phyloP scores from a whole-genome alignment of 2,329 filamentous ascomycete species.

The Clarireedia sp. region DNA sequence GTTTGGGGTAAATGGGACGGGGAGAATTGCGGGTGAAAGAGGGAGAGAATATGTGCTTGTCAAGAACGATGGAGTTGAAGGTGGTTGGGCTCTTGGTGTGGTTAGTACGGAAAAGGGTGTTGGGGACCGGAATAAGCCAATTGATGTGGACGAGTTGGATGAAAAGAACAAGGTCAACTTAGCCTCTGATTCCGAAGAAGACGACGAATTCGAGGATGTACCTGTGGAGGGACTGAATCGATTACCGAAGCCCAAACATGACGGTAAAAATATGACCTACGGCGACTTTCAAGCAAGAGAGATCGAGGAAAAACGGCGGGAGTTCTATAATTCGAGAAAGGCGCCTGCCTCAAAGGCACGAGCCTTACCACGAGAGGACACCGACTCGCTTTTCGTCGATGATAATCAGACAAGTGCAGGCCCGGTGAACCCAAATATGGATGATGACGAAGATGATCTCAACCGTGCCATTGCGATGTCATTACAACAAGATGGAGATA shows the following conservation, averaged over 20 bases:
- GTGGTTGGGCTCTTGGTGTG: constrained; percentile 91
- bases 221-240: constrained; percentile 31
- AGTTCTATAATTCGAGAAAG: constrained; percentile 16
- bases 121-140: constrained; percentile 76
- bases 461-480: constrained; percentile 46
- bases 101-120: constrained; percentile 77
- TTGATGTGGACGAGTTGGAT: constrained; percentile 71
- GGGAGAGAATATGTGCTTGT: constrained; percentile 93
- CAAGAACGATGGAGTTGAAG: constrained; percentile 89
- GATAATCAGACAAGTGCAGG: constrained; percentile 12
- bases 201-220: constrained; percentile 43
- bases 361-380: constrained; percentile 16
- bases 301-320: constrained; percentile 19
- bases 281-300: constrained; percentile 23
- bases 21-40: constrained; percentile 72
- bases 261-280: constrained; percentile 20
- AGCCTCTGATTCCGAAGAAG: constrained; percentile 52
- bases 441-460: constrained; percentile 9
- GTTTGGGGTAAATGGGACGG: constrained; percentile 46
- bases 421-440: neutral
- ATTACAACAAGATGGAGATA: constrained; percentile 44
- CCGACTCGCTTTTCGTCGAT: constrained; percentile 27
- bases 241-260: constrained; percentile 23
- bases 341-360: constrained; percentile 4
- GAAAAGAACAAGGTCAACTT: constrained; percentile 49